These are phyloP conservation scores for Aspergillus aculeatinus DNA, from an alignment of 2,329 filamentous ascomycete genomes.

Conservation along the genomic window DNA sequence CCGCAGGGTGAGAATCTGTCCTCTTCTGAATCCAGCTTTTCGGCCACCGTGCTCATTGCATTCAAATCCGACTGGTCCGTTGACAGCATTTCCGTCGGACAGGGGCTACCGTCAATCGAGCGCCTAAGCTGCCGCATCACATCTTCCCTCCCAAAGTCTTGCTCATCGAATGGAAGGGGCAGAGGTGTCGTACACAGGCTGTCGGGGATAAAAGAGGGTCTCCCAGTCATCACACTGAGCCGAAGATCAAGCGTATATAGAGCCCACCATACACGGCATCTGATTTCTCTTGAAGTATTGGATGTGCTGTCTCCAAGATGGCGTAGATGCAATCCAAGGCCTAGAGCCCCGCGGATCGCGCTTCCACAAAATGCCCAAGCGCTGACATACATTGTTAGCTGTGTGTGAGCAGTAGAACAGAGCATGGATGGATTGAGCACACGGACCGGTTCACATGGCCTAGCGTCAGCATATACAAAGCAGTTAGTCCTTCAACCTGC, in stretches of 20 bases:
- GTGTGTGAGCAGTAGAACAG: not conserved
- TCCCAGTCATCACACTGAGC: constrained; percentile 46
- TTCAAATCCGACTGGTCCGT: not conserved
- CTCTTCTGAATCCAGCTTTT: constrained; percentile 8
- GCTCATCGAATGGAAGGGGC: constrained; percentile 43
- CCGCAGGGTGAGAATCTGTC: constrained; percentile 34
- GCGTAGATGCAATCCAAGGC: constrained; percentile 45
- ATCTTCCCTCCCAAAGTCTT: constrained; percentile 38
- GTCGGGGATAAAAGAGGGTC: constrained; percentile 45
- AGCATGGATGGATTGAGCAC: not conserved
- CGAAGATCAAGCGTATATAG: constrained; percentile 45
- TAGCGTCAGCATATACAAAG: constrained; percentile 42
- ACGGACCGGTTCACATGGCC: constrained; percentile 46
- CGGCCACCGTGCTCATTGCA: not conserved
- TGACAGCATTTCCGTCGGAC: constrained; percentile 16
- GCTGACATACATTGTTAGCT: constrained; percentile 23
- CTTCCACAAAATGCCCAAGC: constrained; percentile 45
- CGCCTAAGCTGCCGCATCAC: constrained; percentile 30
- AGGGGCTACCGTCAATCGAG: constrained; percentile 21
- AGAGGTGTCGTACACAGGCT: constrained; percentile 44
- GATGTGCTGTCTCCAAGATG: constrained; percentile 39
- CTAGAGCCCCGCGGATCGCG: constrained; percentile 42
- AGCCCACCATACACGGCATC: constrained; percentile 49
- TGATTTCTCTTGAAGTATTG: constrained; percentile 44
- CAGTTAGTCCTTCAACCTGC: constrained; percentile 44